A percentile compares a stretch with the other conserved stretches of the same genome.
Conservation (phyloP, 345 rosid genomes). For the Chamaenerion angustifolium region DNA sequence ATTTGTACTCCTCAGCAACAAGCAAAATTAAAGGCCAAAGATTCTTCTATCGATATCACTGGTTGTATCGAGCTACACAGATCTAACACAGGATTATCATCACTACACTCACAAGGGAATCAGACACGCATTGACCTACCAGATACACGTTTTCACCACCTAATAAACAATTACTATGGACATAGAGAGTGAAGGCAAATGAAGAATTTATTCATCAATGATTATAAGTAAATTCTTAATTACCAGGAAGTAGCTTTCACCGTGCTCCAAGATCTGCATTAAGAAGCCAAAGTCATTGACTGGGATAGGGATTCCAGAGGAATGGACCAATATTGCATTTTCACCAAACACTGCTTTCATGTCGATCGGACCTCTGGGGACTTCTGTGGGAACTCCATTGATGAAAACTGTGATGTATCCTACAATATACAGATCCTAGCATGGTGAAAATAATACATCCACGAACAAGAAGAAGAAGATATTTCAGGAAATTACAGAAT, state of each 20-base stretch:
- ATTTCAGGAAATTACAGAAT: no score
- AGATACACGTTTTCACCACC: no score
- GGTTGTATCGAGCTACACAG: no score
- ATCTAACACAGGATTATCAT: no score
- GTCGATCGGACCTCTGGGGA: conserved; percentile 67
- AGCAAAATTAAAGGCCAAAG: no score
- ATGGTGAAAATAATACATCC: no score
- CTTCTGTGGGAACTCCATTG: conserved; percentile 74
- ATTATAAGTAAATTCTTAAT: conserved; percentile 1
- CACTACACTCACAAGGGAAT: no score
- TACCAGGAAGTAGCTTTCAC: conserved; percentile 97
- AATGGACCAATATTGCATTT: conserved; percentile 56
- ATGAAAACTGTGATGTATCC: conserved; percentile 68
- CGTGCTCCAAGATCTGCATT: conserved; percentile 70
- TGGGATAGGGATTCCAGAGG: conserved; percentile 70
- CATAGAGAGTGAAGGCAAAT: neutral
- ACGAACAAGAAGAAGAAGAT: no score
- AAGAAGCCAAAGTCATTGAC: conserved; percentile 57
- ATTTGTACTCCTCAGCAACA: no score
- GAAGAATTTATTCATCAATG: neutral
- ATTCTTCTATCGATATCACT: no score
- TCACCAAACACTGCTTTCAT: conserved; percentile 64
- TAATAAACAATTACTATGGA: neutral
- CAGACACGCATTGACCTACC: no score
- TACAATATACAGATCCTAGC: no score